phyloP scores from a whole-genome alignment of 2,329 filamentous ascomycete genomes.

The Diaporthe vaccinii region DNA sequence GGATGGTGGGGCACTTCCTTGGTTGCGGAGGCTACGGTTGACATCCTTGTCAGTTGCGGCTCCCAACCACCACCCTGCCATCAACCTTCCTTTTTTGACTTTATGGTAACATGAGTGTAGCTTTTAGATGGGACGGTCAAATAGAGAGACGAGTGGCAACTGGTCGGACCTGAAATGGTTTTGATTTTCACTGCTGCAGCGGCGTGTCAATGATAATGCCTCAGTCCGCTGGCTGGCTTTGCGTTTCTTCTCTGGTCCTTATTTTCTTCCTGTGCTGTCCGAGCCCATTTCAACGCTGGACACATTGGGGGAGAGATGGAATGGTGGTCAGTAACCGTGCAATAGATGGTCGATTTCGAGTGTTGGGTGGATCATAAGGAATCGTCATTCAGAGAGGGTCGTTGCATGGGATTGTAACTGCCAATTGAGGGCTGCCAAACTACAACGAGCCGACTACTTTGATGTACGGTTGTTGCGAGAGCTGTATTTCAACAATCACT shows the following conservation, averaged over 20 bases:
- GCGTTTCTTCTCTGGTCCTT: neutral
- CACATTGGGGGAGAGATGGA: neutral
- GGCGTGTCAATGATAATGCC: too few relatives aligned
- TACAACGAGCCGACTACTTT: neutral
- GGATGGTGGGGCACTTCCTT: constrained; percentile 1
- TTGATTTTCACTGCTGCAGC: too few relatives aligned
- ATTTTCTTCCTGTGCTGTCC: neutral
- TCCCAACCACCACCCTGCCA: neutral
- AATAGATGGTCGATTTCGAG: neutral
- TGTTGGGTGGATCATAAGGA: neutral
- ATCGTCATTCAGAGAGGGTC: neutral
- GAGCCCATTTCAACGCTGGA: too few relatives aligned
- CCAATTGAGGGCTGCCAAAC: neutral
- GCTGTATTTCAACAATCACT: neutral
- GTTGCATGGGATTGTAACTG: neutral
- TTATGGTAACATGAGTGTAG: neutral
- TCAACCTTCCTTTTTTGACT: neutral
- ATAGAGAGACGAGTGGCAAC: too few relatives aligned
- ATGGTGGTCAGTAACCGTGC: neutral
- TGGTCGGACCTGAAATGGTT: too few relatives aligned
- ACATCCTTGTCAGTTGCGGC: constrained; percentile 19
- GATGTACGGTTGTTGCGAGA: neutral
- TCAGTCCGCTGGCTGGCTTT: too few relatives aligned
- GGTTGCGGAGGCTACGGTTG: constrained; percentile 23
- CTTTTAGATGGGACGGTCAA: neutral